These are phyloP conservation scores for Leccinum longicurvipes DNA, from an alignment of 768 basidiomycete genomes.

Conservation along the genomic window DNA sequence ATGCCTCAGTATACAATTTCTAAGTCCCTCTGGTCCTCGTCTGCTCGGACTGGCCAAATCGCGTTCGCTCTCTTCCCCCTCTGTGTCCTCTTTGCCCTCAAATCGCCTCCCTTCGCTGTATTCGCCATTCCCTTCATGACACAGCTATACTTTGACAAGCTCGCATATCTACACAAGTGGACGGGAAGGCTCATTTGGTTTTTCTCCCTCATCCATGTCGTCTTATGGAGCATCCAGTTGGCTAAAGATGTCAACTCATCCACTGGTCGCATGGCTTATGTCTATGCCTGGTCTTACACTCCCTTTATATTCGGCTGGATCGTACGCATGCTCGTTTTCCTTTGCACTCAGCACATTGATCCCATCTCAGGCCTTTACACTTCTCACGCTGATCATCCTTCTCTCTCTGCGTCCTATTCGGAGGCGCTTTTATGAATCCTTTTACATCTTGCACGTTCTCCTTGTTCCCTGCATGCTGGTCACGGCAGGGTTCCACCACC, in stretches of 20 bases:
- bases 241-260: conserved; percentile 43
- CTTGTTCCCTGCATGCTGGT: conserved; percentile 62
- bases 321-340: conserved; percentile 34
- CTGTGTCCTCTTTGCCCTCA: conserved; percentile 67
- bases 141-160: conserved; percentile 73
- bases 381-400: conserved; percentile 51
- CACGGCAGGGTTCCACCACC: conserved; percentile 64
- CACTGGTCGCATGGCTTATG: conserved; percentile 42
- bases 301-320: conserved; percentile 64
- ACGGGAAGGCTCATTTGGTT: conserved; percentile 68
- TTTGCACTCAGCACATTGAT: conserved; percentile 4
- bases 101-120: conserved; percentile 67
- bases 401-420: conserved; percentile 51
- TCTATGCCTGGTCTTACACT: conserved; percentile 54
- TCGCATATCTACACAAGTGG: conserved; percentile 70
- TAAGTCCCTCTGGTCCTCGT: conserved; percentile 71
- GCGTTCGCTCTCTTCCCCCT: conserved; percentile 72
- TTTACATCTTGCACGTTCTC: conserved; percentile 63
- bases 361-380: conserved; percentile 46
- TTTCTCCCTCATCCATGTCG: conserved; percentile 56
- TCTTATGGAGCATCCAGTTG: conserved; percentile 69
- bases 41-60: conserved; percentile 63
- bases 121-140: conserved; percentile 60
- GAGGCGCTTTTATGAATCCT: conserved; percentile 54
- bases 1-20: conserved; percentile 57